These are phyloP conservation scores for Microcyclospora tardicrescens DNA, from an alignment of 2,329 filamentous ascomycete species.

Conservation along the genomic window DNA sequence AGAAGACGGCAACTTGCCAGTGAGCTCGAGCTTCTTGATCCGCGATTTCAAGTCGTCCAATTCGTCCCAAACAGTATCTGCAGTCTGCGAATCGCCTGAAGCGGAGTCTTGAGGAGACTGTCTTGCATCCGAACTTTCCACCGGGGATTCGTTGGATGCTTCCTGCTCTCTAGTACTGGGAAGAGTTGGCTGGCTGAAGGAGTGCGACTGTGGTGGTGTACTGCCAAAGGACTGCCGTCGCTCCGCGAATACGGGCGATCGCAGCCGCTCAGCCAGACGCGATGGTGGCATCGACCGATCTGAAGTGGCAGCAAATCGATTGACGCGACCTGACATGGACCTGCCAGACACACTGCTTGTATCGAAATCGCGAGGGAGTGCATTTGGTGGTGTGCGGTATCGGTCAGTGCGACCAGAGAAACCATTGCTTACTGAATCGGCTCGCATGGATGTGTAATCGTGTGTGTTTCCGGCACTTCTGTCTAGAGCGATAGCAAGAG, in stretches of 20 bases:
- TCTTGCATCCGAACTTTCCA: conserved; percentile 33
- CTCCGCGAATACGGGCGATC: conserved; percentile 13
- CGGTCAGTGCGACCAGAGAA: conserved; percentile 9
- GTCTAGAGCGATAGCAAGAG: conserved; percentile 4
- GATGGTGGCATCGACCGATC: conserved; percentile 12
- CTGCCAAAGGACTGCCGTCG: conserved; percentile 8
- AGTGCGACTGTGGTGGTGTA: conserved; percentile 10
- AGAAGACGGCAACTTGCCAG: conserved; percentile 71
- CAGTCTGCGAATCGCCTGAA: conserved; percentile 76
- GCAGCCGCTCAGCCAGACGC: conserved; percentile 8
- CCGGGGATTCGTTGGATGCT: conserved; percentile 16
- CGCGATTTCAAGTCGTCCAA: conserved; percentile 88
- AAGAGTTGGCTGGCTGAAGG: conserved; percentile 6
- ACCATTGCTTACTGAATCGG: conserved; percentile 3
- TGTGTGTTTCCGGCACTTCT: conserved; percentile 10
- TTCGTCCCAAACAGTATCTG: conserved; percentile 94
- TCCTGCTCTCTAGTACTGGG: conserved; percentile 21
- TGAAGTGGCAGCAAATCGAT: conserved; percentile 8
- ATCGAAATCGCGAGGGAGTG: conserved; percentile 13
- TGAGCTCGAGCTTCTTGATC: conserved; percentile 79
- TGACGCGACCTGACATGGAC: conserved; percentile 11
- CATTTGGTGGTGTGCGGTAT: conserved; percentile 11
- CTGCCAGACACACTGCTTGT: conserved; percentile 9
- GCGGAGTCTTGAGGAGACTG: conserved; percentile 46
- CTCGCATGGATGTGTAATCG: no score